phyloP scores from a whole-genome alignment of 495 filamentous ascomycete genomes.

The Trichoderma virens region DNA sequence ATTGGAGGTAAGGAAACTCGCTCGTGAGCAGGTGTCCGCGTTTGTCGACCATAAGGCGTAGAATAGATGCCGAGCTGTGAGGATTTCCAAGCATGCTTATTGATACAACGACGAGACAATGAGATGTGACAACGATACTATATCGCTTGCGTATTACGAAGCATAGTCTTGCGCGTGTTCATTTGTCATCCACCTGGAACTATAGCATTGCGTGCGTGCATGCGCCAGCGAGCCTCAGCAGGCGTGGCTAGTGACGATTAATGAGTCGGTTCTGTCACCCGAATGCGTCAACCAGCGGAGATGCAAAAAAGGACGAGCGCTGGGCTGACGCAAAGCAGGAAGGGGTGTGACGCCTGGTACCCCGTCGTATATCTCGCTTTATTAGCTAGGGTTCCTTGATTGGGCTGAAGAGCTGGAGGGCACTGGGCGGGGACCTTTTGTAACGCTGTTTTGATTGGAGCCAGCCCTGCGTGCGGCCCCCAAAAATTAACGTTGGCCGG shows the following conservation, averaged over 20 bases:
- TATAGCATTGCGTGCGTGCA: no score
- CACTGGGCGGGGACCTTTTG: neutral
- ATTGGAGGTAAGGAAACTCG: neutral
- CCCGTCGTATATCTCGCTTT: conserved; percentile 1
- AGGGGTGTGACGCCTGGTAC: neutral
- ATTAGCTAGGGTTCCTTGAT: neutral
- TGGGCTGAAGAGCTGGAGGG: neutral
- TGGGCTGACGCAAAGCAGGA: neutral
- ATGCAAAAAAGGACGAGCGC: neutral
- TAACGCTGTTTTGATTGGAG: neutral
- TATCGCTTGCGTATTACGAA: no score
- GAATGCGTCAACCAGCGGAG: neutral
- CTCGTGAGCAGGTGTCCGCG: neutral
- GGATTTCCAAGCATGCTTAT: no score
- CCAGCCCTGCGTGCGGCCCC: neutral
- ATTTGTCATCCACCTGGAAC: no score
- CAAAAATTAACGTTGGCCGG: neutral
- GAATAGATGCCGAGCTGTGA: no score
- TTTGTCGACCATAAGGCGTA: neutral
- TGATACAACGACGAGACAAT: no score
- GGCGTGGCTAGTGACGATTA: no score
- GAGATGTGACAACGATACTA: no score
- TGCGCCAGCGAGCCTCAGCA: no score
- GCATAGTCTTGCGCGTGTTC: no score
- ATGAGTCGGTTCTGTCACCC: neutral